phyloP scores from a whole-genome alignment of 495 filamentous ascomycete genomes.

The Tuber brumale region DNA sequence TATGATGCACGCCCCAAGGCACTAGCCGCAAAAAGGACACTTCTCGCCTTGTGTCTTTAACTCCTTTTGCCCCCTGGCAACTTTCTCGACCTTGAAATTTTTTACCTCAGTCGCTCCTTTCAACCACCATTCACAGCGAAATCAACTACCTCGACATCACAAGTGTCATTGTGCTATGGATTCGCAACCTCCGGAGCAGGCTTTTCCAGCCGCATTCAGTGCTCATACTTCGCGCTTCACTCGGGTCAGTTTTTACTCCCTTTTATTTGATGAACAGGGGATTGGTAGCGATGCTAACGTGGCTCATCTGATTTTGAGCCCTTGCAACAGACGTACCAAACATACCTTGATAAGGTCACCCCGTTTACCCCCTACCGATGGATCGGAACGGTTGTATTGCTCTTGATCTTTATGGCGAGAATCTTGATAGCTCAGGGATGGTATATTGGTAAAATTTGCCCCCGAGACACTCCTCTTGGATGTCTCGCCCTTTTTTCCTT shows the following conservation, averaged over 20 bases:
- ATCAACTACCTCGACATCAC: slow-evolving; percentile 6
- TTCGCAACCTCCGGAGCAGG: slow-evolving; percentile 36
- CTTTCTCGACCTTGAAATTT: background rate
- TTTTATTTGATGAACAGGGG: slow-evolving; percentile 11
- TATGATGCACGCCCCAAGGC: background rate
- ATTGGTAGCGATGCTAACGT: slow-evolving; percentile 24
- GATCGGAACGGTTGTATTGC: slow-evolving; percentile 66
- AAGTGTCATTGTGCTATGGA: slow-evolving; percentile 20
- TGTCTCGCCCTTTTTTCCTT: background rate
- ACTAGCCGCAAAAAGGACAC: slow-evolving; percentile 2
- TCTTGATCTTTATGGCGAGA: slow-evolving; percentile 76
- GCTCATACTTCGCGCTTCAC: slow-evolving; percentile 70
- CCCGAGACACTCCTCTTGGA: slow-evolving; percentile 1
- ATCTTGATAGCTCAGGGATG: slow-evolving; percentile 90
- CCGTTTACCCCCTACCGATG: slow-evolving; percentile 84
- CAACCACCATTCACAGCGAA: background rate
- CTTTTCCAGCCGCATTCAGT: slow-evolving; percentile 55
- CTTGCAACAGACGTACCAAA: slow-evolving; percentile 74
- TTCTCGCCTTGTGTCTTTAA: background rate
- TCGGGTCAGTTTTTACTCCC: slow-evolving; percentile 52
- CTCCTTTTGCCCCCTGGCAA: background rate
- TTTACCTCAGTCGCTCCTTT: background rate
- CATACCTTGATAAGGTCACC: slow-evolving; percentile 84
- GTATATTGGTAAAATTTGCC: slow-evolving; percentile 76
- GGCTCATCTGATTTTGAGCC: slow-evolving; percentile 15